phyloP scores from a whole-genome alignment of 2,329 filamentous ascomycete species.

The Colletotrichum kahawae region DNA sequence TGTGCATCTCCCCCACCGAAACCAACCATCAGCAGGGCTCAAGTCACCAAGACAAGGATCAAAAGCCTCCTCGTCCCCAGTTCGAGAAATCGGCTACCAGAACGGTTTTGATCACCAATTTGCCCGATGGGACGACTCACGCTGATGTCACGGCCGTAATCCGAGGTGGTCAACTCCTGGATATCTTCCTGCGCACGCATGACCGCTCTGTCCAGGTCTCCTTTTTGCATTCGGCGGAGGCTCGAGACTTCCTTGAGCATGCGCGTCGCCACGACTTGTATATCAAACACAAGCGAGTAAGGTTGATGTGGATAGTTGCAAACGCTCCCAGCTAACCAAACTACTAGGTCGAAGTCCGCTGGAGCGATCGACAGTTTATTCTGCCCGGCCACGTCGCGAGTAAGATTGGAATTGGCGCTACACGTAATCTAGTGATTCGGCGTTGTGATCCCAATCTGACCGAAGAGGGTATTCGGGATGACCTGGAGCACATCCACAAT shows the following conservation, averaged over 20 bases:
- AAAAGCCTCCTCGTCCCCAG: slow-evolving; percentile 20
- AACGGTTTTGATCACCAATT: slow-evolving; percentile 66
- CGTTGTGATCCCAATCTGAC: slow-evolving; percentile 63
- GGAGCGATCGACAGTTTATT: slow-evolving; percentile 74
- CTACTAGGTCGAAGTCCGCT: slow-evolving; percentile 68
- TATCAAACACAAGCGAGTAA: slow-evolving; percentile 70
- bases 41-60: not conserved
- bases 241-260: slow-evolving; percentile 69
- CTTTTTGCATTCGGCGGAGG: slow-evolving; percentile 69
- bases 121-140: slow-evolving; percentile 67
- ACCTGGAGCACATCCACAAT: slow-evolving; percentile 84
- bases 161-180: slow-evolving; percentile 73
- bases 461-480: slow-evolving; percentile 68
- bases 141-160: slow-evolving; percentile 69
- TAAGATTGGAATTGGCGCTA: slow-evolving; percentile 70
- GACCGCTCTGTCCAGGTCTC: slow-evolving; percentile 71
- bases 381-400: slow-evolving; percentile 66
- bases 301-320: not conserved
- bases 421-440: slow-evolving; percentile 75
- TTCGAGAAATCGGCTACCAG: slow-evolving; percentile 49
- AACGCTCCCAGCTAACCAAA: not conserved
- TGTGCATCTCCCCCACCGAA: not conserved
- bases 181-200: slow-evolving; percentile 65
- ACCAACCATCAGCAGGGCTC: not conserved
- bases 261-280: slow-evolving; percentile 70